phyloP scores from a whole-genome alignment of 2,329 filamentous ascomycete species.

The Trichoderma harzianum region DNA sequence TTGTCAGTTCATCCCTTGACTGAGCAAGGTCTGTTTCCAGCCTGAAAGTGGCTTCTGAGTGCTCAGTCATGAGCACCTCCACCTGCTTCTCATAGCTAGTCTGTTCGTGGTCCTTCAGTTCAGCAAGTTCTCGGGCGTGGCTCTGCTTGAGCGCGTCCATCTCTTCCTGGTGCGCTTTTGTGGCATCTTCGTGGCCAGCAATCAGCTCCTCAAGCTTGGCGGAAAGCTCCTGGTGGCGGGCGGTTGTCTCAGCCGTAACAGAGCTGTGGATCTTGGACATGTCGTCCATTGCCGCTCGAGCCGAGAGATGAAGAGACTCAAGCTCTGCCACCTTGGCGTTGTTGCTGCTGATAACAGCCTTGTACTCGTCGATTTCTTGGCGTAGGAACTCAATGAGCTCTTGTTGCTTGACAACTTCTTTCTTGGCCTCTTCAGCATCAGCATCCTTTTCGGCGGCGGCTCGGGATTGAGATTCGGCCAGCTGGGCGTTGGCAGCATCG shows the following conservation, averaged over 20 bases:
- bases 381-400: conserved; percentile 61
- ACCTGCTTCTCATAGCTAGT: conserved; percentile 57
- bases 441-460: conserved; percentile 31
- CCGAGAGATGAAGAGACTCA: conserved; percentile 66
- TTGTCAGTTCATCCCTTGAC: conserved; percentile 63
- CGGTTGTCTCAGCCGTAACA: conserved; percentile 40
- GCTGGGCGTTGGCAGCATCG: conserved; percentile 51
- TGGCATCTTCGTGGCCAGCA: conserved; percentile 54
- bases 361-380: conserved; percentile 77
- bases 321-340: conserved; percentile 67
- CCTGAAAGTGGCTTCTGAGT: conserved; percentile 52
- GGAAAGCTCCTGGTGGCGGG: conserved; percentile 47
- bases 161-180: conserved; percentile 52
- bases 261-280: conserved; percentile 58
- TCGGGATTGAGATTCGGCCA: conserved; percentile 42
- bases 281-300: conserved; percentile 66
- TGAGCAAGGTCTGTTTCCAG: conserved; percentile 62
- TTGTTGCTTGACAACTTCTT: conserved; percentile 52
- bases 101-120: conserved; percentile 47
- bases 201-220: conserved; percentile 57
- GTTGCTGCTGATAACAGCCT: conserved; percentile 66
- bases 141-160: conserved; percentile 47
- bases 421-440: conserved; percentile 25
- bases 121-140: conserved; percentile 50
- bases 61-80: conserved; percentile 56